These are phyloP conservation scores for Caulochytrium protostelioides DNA, from an alignment of 371 early-diverging fungal species.

Conservation along the genomic window DNA sequence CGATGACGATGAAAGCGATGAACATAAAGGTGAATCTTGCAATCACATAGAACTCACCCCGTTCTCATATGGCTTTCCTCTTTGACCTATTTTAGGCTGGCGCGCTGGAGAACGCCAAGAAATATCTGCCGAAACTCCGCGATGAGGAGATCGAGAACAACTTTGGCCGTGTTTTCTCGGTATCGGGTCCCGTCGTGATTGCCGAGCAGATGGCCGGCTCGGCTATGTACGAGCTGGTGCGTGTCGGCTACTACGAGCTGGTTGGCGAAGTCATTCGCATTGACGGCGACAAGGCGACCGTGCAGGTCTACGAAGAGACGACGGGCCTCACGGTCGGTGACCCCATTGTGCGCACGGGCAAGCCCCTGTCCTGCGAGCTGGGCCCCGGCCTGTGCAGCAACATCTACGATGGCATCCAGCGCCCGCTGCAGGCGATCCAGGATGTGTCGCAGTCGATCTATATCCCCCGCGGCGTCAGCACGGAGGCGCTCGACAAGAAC, in stretches of 20 bases:
- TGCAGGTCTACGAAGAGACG: conserved; percentile 99
- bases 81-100: conserved; percentile 11
- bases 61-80: too few relatives aligned
- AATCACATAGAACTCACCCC: too few relatives aligned
- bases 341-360: conserved; percentile 91
- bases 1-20: too few relatives aligned
- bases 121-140: conserved; percentile 43
- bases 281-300: conserved; percentile 94
- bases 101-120: conserved; percentile 22
- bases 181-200: conserved; percentile 95
- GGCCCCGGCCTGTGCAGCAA: conserved; percentile 98
- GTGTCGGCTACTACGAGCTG: conserved; percentile 93
- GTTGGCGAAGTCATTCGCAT: conserved; percentile 99
- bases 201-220: conserved; percentile 97
- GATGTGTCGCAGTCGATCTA: conserved; percentile 86
- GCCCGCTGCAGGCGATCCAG: conserved; percentile 92
- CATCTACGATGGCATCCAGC: conserved; percentile 99
- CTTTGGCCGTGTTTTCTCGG: conserved; percentile 87
- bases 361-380: conserved; percentile 97
- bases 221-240: conserved; percentile 99
- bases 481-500: conserved; percentile 84
- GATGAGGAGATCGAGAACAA: conserved; percentile 72
- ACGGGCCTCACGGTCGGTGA: conserved; percentile 98
- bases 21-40: too few relatives aligned
- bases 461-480: conserved; percentile 97